phyloP scores from a whole-genome alignment of 2,329 filamentous ascomycete genomes.

The Xylaria hypoxylon region DNA sequence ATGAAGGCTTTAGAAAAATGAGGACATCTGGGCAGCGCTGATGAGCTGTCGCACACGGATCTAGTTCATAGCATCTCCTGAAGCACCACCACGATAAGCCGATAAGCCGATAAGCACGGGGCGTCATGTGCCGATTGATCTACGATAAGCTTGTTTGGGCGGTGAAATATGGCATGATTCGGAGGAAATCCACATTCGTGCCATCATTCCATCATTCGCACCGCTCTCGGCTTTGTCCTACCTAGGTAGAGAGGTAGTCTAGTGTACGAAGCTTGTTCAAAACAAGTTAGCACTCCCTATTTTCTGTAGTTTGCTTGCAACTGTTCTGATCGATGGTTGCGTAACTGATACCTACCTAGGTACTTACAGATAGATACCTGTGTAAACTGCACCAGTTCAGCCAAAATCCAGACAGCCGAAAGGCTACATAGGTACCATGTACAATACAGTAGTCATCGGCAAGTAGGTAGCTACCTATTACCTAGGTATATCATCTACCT shows the following conservation, averaged over 20 bases:
- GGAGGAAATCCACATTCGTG: slow-evolving; percentile 9
- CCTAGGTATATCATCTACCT: no score
- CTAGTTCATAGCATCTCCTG: slow-evolving; percentile 33
- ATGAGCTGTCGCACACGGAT: slow-evolving; percentile 46
- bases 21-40: slow-evolving; percentile 32
- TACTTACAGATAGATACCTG: no score
- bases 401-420: no score
- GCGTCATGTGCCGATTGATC: slow-evolving; percentile 19
- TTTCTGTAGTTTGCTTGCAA: no score
- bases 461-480: no score
- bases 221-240: slow-evolving; percentile 27
- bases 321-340: no score
- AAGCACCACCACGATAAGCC: slow-evolving; percentile 31
- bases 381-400: no score
- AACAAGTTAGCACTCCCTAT: no score
- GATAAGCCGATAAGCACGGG: slow-evolving; percentile 26
- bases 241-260: neutral
- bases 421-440: no score
- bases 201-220: slow-evolving; percentile 1
- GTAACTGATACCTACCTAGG: no score
- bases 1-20: slow-evolving; percentile 28
- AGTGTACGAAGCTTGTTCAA: no score
- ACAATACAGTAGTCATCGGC: no score
- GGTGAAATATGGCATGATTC: slow-evolving; percentile 25
- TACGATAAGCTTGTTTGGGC: slow-evolving; percentile 16